Base-by-base conservation (phyloP, 176 grass and related monocot species). In the Phoenix roebelenii region DNA sequence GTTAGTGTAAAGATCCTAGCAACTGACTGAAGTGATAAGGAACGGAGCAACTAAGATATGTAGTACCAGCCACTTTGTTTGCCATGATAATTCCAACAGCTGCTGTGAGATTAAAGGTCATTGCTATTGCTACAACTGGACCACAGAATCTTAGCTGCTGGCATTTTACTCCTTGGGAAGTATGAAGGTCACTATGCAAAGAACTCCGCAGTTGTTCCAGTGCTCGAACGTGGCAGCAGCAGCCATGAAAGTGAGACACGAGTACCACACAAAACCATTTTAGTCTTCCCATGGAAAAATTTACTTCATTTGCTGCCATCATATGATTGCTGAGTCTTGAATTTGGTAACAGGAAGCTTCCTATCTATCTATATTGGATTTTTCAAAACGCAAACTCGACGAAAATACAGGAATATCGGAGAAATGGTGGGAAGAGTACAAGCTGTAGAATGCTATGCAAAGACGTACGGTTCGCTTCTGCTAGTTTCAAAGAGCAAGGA, bases 71-170 rank as follows among this genome's bases (percentile, higher is more conserved):
- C 81, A 97, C 76, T 85, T 97, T 97, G 59, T 97, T 91, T 57
- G 92, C 84, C 92, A 97, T 97, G 70, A 97, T 97, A 69, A 91
- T 97, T 58, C 87, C 81, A 56, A 91, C 92, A 77, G 92, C 84
- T 67, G 88, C 81, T 51, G 80, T 60, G 52, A 97, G 88, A 72
- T 97, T 97, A 65, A 97, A 97, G 22, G 87, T 80, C 66, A 97
- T 74, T 23, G 92, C 87, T 26, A 97, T 74, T 23, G 92, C 87
- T 26, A 78, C 76, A 19, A 74, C 71, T 15, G 92, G 84, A 12
- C 92, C 92, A 50, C 92, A 97, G 50, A 88, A 56, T 71, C 68
- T 85, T 55, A 85, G 92, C 44, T 97, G 92, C 51, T 97, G 87
- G 1, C 81, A 59, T 55, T 91, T 97, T 58, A 87, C 92, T 44